Evolutionary conservation across 805 yeast genomes (phyloP).

Genomic region (Candida gorgasii): DNA sequence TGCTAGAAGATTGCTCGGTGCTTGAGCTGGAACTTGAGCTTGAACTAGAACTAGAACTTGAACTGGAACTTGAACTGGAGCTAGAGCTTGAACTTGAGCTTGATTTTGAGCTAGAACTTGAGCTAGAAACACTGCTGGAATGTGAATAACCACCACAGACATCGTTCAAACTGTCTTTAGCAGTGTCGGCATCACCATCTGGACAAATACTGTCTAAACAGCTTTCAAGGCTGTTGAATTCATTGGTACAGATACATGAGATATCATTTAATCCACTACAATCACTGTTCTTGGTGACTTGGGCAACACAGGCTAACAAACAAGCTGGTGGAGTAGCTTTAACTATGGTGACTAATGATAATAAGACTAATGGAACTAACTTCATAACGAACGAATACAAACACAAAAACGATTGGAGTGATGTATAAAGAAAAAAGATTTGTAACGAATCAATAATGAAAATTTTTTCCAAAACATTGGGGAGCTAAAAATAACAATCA

Average conservation of each 20-base stretch:
- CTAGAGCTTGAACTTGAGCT: conserved; percentile 29
- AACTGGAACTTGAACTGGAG: conserved; percentile 25
- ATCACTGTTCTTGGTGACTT: conserved; percentile 56
- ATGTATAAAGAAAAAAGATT: conserved; percentile 7
- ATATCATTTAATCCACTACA: conserved; percentile 66
- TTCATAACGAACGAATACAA: conserved; percentile 12
- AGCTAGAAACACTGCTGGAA: conserved; percentile 23
- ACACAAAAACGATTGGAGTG: background rate
- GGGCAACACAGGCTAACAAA: conserved; percentile 82
- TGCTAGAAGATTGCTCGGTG: too few species aligned
- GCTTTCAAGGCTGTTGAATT: conserved; percentile 50
- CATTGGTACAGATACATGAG: conserved; percentile 65
- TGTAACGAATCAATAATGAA: conserved; percentile 11
- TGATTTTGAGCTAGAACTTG: conserved; percentile 23
- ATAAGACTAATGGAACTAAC: conserved; percentile 18
- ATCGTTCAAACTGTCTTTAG: conserved; percentile 56
- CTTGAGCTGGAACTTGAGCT: too few species aligned
- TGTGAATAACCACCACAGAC: conserved; percentile 51
- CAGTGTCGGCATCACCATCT: conserved; percentile 54
- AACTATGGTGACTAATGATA: conserved; percentile 35
- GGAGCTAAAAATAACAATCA: conserved; percentile 7
- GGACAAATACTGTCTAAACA: conserved; percentile 77
- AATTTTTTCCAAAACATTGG: conserved; percentile 8
- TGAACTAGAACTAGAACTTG: conserved; percentile 18
- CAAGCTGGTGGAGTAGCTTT: conserved; percentile 88